phyloP scores from a whole-genome alignment of 2,329 filamentous ascomycete genomes.

The Microcyclospora tardicrescens region DNA sequence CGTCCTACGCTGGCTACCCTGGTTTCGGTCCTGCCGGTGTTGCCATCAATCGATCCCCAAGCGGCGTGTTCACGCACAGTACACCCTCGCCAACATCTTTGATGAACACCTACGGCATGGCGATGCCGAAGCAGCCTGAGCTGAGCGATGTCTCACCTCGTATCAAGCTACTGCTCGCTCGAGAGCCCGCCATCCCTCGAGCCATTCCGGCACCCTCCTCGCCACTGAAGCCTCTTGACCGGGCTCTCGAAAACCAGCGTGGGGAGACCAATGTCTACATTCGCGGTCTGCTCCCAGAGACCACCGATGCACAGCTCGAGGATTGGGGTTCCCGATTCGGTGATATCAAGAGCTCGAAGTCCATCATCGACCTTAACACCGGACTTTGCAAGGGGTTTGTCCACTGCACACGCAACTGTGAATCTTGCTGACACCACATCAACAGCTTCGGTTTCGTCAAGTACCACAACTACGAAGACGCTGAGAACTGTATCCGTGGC shows the following conservation, averaged over 20 bases:
- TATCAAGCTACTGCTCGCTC: constrained; percentile 37
- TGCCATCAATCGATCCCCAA: constrained; percentile 38
- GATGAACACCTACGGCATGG: constrained; percentile 31
- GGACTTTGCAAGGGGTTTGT: constrained; percentile 89
- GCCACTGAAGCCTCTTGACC: constrained; percentile 78
- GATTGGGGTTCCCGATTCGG: constrained; percentile 80
- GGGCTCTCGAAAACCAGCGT: constrained; percentile 86
- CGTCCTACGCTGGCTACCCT: constrained; percentile 31
- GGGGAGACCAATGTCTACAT: constrained; percentile 98
- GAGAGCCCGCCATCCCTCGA: constrained; percentile 70
- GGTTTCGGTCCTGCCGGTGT: constrained; percentile 27
- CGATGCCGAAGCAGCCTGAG: constrained; percentile 23
- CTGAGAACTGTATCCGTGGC: constrained; percentile 89
- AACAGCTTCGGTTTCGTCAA: constrained; percentile 92
- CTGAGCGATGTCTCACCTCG: constrained; percentile 31
- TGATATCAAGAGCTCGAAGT: constrained; percentile 90
- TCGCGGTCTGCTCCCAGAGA: constrained; percentile 86
- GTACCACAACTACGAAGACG: constrained; percentile 74
- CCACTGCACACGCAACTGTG: constrained; percentile 3
- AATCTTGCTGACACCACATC: constrained; percentile 17
- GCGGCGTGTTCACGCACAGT: constrained; percentile 34
- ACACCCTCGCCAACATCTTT: constrained; percentile 39
- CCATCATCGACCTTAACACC: constrained; percentile 89
- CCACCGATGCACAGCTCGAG: constrained; percentile 78
- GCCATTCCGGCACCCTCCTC: constrained; percentile 84